Evolutionary conservation across 768 basidiomycete genomes (phyloP), one percentile per base, ranked within the genome.

Genomic region (Clavaria fumosa): DNA sequence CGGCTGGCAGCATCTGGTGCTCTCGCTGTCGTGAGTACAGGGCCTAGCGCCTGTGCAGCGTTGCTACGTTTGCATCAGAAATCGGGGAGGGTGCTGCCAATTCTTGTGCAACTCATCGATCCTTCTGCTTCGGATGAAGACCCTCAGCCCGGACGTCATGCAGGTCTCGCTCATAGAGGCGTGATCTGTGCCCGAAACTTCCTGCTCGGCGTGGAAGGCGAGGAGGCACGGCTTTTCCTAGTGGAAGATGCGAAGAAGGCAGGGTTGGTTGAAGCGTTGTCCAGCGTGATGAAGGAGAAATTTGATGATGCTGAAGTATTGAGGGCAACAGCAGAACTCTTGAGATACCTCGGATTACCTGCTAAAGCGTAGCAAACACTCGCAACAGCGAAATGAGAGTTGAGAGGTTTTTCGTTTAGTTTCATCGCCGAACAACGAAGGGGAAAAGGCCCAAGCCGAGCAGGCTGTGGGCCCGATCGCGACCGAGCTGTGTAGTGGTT

Each of bases 1-100:
- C 71, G 82, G 23, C 53, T 85, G 11, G 93, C 93, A n/a, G 86
- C 91, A 1, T 77, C 84, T 0, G 93, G 91, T 12, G 83, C 89
- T 2, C 61, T 96, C 27, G 89, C 93, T 4, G 78, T 76, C 20
- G 56, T 99, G 38, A 79, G 80, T 1, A 62, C 66, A 18, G 69
- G 75, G 0, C 62, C 66, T 1, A 58, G 58, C 21, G 75, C 73
- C 7, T 89, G 85, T 50, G 51, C 55, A 4, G 59, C 64, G 2
- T 57, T 93, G n/a, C 51, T 76, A 11, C 60, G 63, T 23, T 67
- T 89, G 19, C 75, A 86, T 50, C 57, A 56, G 31, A 77, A 83
- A 40, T 68, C 67, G 22, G 70, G 69, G 41, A 67, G 74, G 28
- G 67, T 77, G 5, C 57, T 85, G n/a, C 54, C 65, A 2, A 69